Percentiles rank a stretch among this genome's conserved stretches.
Conservation (phyloP, 495 filamentous ascomycete species). For the Xylaria nigripes region DNA sequence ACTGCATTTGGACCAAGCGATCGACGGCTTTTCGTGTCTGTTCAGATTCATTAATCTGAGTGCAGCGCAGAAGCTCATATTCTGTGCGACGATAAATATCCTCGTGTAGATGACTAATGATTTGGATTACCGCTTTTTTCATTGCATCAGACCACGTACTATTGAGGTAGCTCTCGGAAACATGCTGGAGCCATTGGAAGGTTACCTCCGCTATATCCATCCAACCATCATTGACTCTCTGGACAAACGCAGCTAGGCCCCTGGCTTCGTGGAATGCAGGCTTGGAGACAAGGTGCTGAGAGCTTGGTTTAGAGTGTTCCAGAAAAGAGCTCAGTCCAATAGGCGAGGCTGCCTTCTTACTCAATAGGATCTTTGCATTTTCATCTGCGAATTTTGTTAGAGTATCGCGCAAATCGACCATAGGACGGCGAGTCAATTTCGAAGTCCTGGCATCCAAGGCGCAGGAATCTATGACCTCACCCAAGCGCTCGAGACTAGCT, state of each 20-base stretch:
- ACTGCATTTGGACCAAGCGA: conserved; percentile 66
- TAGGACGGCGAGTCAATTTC: conserved; percentile 32
- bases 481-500: conserved; percentile 42
- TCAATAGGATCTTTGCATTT: conserved; percentile 33
- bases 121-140: conserved; percentile 60
- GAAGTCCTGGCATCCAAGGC: conserved; percentile 36
- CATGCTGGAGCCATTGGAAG: conserved; percentile 55
- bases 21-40: conserved; percentile 23
- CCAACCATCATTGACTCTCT: conserved; percentile 46
- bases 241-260: conserved; percentile 49
- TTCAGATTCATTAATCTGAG: conserved; percentile 16
- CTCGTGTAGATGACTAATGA: conserved; percentile 62
- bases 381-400: conserved; percentile 37
- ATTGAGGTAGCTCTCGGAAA: conserved; percentile 53
- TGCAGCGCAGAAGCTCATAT: conserved; percentile 32
- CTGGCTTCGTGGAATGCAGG: conserved; percentile 48
- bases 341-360: conserved; percentile 33
- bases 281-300: conserved; percentile 42
- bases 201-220: conserved; percentile 53
- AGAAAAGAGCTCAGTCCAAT: conserved; percentile 62
- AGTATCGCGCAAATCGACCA: conserved; percentile 35
- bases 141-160: conserved; percentile 64
- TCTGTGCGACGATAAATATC: conserved; percentile 50
- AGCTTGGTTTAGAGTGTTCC: conserved; percentile 62
- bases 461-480: conserved; percentile 45